Evolutionary conservation across 208 protist genomes (phyloP).

Genomic region (Trypanosoma caninum): DNA sequence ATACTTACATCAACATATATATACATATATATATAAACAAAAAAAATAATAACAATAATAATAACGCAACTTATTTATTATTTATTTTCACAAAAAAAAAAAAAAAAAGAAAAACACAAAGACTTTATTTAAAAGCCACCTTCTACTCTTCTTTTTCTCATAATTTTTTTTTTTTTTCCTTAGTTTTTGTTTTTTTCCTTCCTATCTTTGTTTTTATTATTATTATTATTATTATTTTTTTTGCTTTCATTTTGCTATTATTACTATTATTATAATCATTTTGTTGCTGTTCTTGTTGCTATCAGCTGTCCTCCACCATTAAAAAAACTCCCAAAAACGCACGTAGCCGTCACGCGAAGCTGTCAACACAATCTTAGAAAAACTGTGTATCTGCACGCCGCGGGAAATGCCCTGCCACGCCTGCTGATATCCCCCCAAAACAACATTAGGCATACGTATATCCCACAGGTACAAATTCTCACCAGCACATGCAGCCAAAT

Average conservation of each 20-base stretch:
- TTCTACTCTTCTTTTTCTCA: not conserved
- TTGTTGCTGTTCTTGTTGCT: not conserved
- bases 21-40: conserved; percentile 11
- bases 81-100: not conserved
- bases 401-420: conserved; percentile 81
- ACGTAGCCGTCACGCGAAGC: conserved; percentile 76
- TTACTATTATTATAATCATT: not conserved
- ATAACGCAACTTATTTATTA: not conserved
- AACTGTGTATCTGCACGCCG: conserved; percentile 55
- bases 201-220: not conserved
- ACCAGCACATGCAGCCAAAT: conserved; percentile 73
- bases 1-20: too few relatives aligned
- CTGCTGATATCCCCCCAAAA: conserved; percentile 73
- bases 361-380: conserved; percentile 52
- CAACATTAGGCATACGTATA: conserved; percentile 63
- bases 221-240: not conserved
- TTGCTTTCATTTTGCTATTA: not conserved
- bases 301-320: not conserved
- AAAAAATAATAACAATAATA: not conserved
- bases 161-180: not conserved
- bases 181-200: conserved; percentile 6
- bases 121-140: too few relatives aligned
- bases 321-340: conserved; percentile 82
- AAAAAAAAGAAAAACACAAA: conserved; percentile 10
- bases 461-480: conserved; percentile 86